Conservation (phyloP, 1,139 yeast species). For the Kodamaea arcana region DNA sequence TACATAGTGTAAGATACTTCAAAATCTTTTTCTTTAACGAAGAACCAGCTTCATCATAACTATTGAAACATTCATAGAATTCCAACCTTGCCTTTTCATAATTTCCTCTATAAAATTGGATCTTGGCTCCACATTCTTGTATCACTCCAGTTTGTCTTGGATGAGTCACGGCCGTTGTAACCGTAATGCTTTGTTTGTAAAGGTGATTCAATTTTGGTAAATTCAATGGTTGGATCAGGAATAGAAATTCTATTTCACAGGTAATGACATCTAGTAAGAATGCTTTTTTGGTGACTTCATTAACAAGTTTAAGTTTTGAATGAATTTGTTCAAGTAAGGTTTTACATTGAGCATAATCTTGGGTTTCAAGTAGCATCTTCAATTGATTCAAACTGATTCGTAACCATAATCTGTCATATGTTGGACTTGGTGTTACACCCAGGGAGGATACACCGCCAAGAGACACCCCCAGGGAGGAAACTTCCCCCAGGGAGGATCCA, state of each 20-base stretch:
- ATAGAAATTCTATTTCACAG: slow-evolving; percentile 53
- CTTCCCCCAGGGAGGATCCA: too few relatives aligned
- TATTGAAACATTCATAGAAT: slow-evolving; percentile 70
- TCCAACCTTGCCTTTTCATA: slow-evolving; percentile 61
- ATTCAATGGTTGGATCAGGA: slow-evolving; percentile 26
- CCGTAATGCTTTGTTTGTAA: slow-evolving; percentile 44
- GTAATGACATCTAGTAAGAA: slow-evolving; percentile 63
- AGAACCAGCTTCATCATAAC: slow-evolving; percentile 78
- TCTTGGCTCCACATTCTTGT: slow-evolving; percentile 71
- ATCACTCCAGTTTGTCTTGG: slow-evolving; percentile 69
- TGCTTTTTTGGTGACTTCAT: slow-evolving; percentile 43
- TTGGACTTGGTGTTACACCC: slow-evolving; percentile 15
- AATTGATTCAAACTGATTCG: slow-evolving; percentile 53
- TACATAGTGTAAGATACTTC: slow-evolving; percentile 60
- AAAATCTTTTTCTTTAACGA: slow-evolving; percentile 51
- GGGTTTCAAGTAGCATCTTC: slow-evolving; percentile 40
- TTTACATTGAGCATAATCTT: slow-evolving; percentile 33
- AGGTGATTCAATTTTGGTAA: slow-evolving; percentile 40
- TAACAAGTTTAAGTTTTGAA: slow-evolving; percentile 29
- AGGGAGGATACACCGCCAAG: too few relatives aligned
- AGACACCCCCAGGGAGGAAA: too few relatives aligned
- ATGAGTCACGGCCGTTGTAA: slow-evolving; percentile 67
- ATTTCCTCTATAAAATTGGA: slow-evolving; percentile 57
- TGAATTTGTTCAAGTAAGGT: slow-evolving; percentile 40
- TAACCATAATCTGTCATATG: slow-evolving; percentile 53